Evolutionary conservation across 179 eudicot genomes (phyloP), one percentile per base, ranked within the genome.

Genomic region (Beta lomatogona): DNA sequence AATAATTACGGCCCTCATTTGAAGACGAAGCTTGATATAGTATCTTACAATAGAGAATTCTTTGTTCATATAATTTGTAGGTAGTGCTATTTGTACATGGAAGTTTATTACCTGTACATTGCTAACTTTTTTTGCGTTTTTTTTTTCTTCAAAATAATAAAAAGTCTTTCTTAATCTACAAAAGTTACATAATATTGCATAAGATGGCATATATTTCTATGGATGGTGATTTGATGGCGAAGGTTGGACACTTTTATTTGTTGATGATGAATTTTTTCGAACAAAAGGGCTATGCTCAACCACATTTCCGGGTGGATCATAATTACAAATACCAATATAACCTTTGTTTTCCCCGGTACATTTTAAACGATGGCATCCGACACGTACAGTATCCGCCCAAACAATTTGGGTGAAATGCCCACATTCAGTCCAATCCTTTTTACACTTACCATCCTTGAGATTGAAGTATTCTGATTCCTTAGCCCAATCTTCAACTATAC

Each of bases 381-480:
- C 82, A 4, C 75, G 81, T 0, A 28, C 4, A 8, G 90, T 79
- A 55, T 63, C 78, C 5, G 72, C 82, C 86, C 88, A 87, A 28
- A 87, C 61, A 48, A 85, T 57, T 59, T 87, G 88, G 10, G 90
- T 87, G 50, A 83, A 87, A 77, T 87, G 88, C 0, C 88, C 88
- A 78, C 86, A 87, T 67, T 74, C 80, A 0, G 75, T 75, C 80
- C 78, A 68, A 78, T 80, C 83, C 18, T 53, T 79, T 4, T 28
- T 14, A 70, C 89, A 87, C 19, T 74, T 75, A 2, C 69, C 60
- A 0, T 55, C 15, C 15, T 80, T 80, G 7, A 61, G 0, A 65
- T 87, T 73, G 22, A 80, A 87, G 48, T 13, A 80, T 11, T 71
- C 45, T 1, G 74, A 55, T 73, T 87, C 89, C 7, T 36, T 52